A percentile compares a stretch with the other conserved stretches of the same genome.
These are phyloP conservation scores for Ambrosiella beaveri DNA, from an alignment of 2,329 filamentous ascomycete species.

Conservation along the genomic window DNA sequence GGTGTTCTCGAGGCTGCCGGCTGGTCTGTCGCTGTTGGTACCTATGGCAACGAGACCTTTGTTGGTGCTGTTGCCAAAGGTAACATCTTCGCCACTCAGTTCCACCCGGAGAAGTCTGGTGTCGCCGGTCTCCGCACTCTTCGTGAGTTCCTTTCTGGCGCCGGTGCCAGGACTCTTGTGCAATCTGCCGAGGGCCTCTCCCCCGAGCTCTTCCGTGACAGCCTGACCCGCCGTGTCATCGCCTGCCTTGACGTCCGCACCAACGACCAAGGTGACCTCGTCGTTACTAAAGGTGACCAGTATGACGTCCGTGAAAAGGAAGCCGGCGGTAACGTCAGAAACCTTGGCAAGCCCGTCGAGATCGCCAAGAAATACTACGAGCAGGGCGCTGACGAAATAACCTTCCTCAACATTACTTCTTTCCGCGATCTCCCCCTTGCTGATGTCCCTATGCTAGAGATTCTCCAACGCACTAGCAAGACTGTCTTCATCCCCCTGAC, in stretches of 20 bases:
- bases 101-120: slow-evolving; percentile 95
- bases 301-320: slow-evolving; percentile 93
- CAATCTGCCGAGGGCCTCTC: slow-evolving; percentile 13
- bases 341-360: slow-evolving; percentile 91
- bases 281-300: slow-evolving; percentile 96
- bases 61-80: slow-evolving; percentile 74
- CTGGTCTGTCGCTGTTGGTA: slow-evolving; percentile 82
- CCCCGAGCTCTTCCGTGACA: slow-evolving; percentile 30
- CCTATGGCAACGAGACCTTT: slow-evolving; percentile 77
- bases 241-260: slow-evolving; percentile 90
- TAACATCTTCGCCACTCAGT: slow-evolving; percentile 83
- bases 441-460: slow-evolving; percentile 90
- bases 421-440: slow-evolving; percentile 89
- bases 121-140: slow-evolving; percentile 71
- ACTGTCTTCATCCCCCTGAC: slow-evolving; percentile 94
- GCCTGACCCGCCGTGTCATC: slow-evolving; percentile 82
- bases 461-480: slow-evolving; percentile 67
- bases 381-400: slow-evolving; percentile 90
- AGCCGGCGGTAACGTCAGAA: slow-evolving; percentile 52
- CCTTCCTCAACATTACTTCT: slow-evolving; percentile 94
- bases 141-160: slow-evolving; percentile 69
- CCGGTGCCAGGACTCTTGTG: slow-evolving; percentile 24
- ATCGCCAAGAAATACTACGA: slow-evolving; percentile 90
- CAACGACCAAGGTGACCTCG: slow-evolving; percentile 85
- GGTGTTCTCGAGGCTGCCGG: slow-evolving; percentile 63